Evolutionary conservation across 805 yeast genomes (phyloP), one percentile per base, ranked within the genome.

Genomic region (Ogataea chonburiensis): DNA sequence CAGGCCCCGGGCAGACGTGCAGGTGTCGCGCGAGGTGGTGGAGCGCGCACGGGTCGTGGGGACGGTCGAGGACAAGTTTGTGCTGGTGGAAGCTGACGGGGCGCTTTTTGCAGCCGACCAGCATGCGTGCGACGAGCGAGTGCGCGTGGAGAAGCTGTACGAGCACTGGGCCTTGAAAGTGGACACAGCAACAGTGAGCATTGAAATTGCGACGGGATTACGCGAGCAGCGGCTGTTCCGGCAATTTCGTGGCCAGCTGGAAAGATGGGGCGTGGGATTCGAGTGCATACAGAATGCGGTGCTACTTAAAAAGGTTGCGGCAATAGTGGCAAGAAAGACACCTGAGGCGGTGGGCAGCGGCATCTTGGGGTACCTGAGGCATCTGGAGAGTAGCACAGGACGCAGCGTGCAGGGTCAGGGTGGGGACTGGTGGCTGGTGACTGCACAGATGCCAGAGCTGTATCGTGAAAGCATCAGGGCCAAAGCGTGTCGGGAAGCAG

Each of bases 41-140:
- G 22, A 27, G 1, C 19, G 42, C 1, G 42, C 50, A 29, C 41
- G 49, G 6, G 67, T 78, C 0, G 62, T 81, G 5, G 65, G 71
- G 4, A 95, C 86, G 53, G 60, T 84, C 3, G 86, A 78, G 29
- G 50, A 58, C 3, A 83, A 81, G 52, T 85, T 85, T 50, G 75
- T 87, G 7, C 60, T 86, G 4, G 55, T 73, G 2, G 63, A 56
- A 16, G 13, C 47, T 5, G 35, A 33, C 10, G 16, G 21, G 43
- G 26, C 24, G 1, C 42, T 75, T 11, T 55, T 75, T 14, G 59
- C 75, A 1, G 49, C 83, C 5, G 96, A 87, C 53, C 96, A 86
- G 50, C 96, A 87, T 63, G 95, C 95, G 0, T 76, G 81, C 36
- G 94, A 84, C 58, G 95, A 87, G 53, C 58, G 96, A 37, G 66